phyloP scores from a whole-genome alignment of 768 basidiomycete species.

The Suillus brevipes region DNA sequence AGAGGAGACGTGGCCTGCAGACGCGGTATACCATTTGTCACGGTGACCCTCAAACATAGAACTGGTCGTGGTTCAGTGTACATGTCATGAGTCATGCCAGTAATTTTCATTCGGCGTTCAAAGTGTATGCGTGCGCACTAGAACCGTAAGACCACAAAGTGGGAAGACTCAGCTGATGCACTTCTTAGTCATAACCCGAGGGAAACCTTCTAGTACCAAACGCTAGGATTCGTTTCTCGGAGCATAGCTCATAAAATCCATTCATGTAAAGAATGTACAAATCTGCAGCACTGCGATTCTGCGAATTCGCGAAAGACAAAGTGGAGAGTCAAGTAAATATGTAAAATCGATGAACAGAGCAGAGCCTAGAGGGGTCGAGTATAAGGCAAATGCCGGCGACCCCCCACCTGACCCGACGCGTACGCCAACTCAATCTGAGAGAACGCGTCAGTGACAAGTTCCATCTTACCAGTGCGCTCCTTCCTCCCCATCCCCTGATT shows the following conservation, averaged over 20 bases:
- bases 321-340: too few relatives aligned
- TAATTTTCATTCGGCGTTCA: background rate
- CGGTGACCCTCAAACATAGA: background rate
- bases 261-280: background rate
- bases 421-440: constrained; percentile 15
- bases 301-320: too few relatives aligned
- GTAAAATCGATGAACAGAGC: background rate
- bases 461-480: background rate
- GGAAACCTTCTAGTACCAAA: background rate
- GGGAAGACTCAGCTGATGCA: background rate
- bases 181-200: background rate
- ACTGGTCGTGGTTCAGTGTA: background rate
- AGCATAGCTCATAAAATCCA: background rate
- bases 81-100: background rate
- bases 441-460: constrained; percentile 26
- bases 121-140: background rate
- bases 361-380: background rate
- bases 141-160: background rate
- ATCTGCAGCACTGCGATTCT: too few relatives aligned
- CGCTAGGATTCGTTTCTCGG: background rate
- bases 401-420: constrained; percentile 19
- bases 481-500: constrained; percentile 13
- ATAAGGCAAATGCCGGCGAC: background rate
- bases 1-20: background rate
- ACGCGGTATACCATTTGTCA: background rate